Evolutionary conservation across 2,329 filamentous ascomycete species (phyloP).

Genomic region (Raffaelea albimanens): DNA sequence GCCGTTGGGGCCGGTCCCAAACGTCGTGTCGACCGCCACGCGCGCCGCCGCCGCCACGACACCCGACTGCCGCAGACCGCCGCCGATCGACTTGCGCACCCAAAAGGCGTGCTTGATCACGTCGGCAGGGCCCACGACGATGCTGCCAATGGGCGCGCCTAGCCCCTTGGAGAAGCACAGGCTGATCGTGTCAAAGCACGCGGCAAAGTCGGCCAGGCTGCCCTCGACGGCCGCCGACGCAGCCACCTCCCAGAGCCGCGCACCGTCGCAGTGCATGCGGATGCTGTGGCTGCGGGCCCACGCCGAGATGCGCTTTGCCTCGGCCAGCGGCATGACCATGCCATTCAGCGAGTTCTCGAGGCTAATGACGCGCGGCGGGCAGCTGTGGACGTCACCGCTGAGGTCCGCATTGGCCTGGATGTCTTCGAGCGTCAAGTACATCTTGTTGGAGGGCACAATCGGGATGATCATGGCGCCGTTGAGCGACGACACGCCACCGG

Average conservation of each 20-base stretch:
- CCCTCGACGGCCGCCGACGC: constrained; percentile 32
- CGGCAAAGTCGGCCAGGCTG: constrained; percentile 29
- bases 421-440: constrained; percentile 69
- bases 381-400: constrained; percentile 63
- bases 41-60: constrained; percentile 66
- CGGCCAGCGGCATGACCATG: constrained; percentile 65
- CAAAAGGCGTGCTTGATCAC: constrained; percentile 62
- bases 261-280: constrained; percentile 40
- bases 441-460: constrained; percentile 59
- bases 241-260: constrained; percentile 41
- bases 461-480: constrained; percentile 61
- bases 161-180: constrained; percentile 45
- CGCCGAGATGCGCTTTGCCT: constrained; percentile 57
- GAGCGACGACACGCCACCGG: constrained; percentile 57
- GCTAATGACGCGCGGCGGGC: constrained; percentile 71
- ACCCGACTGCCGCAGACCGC: constrained; percentile 67
- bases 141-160: constrained; percentile 41
- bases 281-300: constrained; percentile 52
- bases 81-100: constrained; percentile 73
- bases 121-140: constrained; percentile 32
- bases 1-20: constrained; percentile 46
- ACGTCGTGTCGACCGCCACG: constrained; percentile 72
- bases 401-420: constrained; percentile 56
- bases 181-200: constrained; percentile 48
- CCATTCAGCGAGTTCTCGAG: constrained; percentile 82